These are phyloP conservation scores for Candida vaughaniae DNA, from an alignment of 805 yeast species.

Conservation along the genomic window DNA sequence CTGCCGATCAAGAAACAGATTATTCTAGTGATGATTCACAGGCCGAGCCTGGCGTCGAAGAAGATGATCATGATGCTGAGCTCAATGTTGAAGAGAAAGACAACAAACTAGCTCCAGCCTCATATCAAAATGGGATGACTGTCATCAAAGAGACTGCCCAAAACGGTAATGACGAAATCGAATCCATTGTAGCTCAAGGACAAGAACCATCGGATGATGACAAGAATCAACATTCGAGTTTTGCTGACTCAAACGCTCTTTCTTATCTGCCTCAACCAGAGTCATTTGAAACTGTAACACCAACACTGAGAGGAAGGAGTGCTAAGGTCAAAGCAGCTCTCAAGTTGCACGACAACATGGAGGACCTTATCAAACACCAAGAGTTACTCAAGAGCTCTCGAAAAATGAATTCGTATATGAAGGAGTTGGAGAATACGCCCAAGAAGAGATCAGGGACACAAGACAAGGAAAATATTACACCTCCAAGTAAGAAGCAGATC, in stretches of 20 bases:
- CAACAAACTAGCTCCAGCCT: neutral
- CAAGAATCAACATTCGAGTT: neutral
- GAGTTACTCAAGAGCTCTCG: slow-evolving; percentile 45
- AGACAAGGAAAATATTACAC: slow-evolving; percentile 12
- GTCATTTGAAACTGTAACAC: neutral
- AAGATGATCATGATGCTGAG: slow-evolving; percentile 5
- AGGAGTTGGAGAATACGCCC: slow-evolving; percentile 26
- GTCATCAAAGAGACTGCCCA: neutral
- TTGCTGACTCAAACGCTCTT: no score
- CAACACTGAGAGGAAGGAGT: slow-evolving; percentile 35
- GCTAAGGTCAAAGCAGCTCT: slow-evolving; percentile 69
- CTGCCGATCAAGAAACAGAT: slow-evolving; percentile 20
- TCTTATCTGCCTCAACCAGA: neutral
- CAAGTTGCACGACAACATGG: slow-evolving; percentile 67
- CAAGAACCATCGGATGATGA: neutral
- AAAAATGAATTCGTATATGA: slow-evolving; percentile 39
- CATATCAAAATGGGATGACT: neutral
- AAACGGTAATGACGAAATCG: neutral
- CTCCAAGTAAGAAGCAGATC: slow-evolving; percentile 13
- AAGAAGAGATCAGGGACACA: slow-evolving; percentile 9
- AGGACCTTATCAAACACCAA: slow-evolving; percentile 63
- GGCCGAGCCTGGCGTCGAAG: slow-evolving; percentile 9
- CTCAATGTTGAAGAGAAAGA: neutral
- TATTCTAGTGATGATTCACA: slow-evolving; percentile 13
- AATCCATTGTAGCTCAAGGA: neutral